Conservation (phyloP, 164 flowering plant species). For the Amborella trichopoda region DNA sequence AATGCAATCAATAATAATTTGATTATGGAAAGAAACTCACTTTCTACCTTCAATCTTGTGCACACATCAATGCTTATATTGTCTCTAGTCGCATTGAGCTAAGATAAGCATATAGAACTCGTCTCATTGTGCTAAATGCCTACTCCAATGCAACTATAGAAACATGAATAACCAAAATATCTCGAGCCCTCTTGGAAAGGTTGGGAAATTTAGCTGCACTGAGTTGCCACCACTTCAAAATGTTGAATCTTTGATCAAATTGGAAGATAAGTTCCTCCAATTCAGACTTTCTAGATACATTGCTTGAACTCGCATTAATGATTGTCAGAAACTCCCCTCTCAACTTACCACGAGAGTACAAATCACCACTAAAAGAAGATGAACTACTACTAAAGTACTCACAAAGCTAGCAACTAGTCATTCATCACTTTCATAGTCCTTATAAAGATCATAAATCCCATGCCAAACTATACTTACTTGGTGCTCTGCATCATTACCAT, state of each 20-base stretch:
- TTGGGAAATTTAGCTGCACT: slow-evolving; percentile 72
- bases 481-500: slow-evolving; percentile 46
- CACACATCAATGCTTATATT: slow-evolving; percentile 72
- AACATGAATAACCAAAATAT: slow-evolving; percentile 57
- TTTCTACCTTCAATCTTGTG: slow-evolving; percentile 93
- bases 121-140: slow-evolving; percentile 35
- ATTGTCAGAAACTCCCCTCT: too few relatives aligned
- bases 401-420: too few relatives aligned
- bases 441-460: slow-evolving; percentile 74
- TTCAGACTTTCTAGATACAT: slow-evolving; percentile 78
- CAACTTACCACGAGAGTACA: too few relatives aligned
- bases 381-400: too few relatives aligned
- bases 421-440: slow-evolving; percentile 36
- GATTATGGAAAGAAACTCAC: too few relatives aligned
- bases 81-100: slow-evolving; percentile 71
- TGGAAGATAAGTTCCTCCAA: too few relatives aligned
- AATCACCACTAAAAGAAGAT: too few relatives aligned
- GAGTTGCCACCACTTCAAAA: slow-evolving; percentile 83
- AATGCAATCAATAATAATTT: too few relatives aligned
- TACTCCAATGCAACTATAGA: slow-evolving; percentile 39
- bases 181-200: slow-evolving; percentile 87
- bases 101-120: slow-evolving; percentile 51
- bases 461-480: slow-evolving; percentile 57
- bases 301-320: too few relatives aligned
- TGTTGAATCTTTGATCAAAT: slow-evolving; percentile 63